These are phyloP conservation scores for Claviceps fusiformis DNA, from an alignment of 2,329 filamentous ascomycete genomes.

Conservation along the genomic window DNA sequence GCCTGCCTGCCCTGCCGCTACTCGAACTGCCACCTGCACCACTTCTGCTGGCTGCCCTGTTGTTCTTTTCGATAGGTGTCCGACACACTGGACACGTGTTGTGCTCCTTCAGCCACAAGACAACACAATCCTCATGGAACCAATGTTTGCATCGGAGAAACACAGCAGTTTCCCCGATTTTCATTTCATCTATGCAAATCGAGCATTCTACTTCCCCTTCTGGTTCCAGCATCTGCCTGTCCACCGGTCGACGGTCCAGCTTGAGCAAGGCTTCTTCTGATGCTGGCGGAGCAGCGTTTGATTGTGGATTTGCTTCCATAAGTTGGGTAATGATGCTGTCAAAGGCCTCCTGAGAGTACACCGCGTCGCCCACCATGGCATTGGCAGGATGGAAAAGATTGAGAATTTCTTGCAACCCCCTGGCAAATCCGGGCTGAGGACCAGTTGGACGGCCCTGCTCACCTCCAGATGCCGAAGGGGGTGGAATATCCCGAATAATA, in stretches of 20 bases:
- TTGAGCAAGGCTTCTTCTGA: conserved; percentile 58
- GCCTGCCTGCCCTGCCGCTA: not conserved
- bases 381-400: conserved; percentile 39
- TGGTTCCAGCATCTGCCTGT: conserved; percentile 52
- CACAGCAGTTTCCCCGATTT: conserved; percentile 58
- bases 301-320: conserved; percentile 69
- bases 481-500: conserved; percentile 26
- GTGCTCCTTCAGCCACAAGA: conserved; percentile 75
- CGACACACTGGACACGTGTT: conserved; percentile 84
- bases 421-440: conserved; percentile 11
- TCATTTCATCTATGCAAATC: conserved; percentile 84
- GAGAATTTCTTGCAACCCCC: conserved; percentile 39
- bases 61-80: conserved; percentile 35
- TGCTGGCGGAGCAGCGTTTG: conserved; percentile 72
- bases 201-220: conserved; percentile 71
- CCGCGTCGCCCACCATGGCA: conserved; percentile 58
- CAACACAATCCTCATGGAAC: conserved; percentile 78
- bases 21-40: not conserved
- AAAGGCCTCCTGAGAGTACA: conserved; percentile 80
- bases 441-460: conserved; percentile 12
- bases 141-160: conserved; percentile 81
- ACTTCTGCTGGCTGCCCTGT: conserved; percentile 8
- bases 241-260: conserved; percentile 57
- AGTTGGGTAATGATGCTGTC: conserved; percentile 78
- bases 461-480: conserved; percentile 14